phyloP scores from a whole-genome alignment of 352 stramenopile species.

The Phytophthora brassicae region DNA sequence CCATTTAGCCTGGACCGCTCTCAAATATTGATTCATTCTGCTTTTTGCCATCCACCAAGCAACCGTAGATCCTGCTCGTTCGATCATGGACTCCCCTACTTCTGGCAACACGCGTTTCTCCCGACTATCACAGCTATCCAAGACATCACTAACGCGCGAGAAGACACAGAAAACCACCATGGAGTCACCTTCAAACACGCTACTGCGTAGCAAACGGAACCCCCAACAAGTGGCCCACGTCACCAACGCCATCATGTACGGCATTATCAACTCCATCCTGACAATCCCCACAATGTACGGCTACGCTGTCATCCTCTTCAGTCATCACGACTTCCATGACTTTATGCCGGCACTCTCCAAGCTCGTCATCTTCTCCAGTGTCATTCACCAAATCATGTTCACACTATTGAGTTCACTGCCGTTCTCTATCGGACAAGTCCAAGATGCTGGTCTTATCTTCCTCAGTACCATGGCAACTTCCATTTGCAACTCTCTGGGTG shows the following conservation, averaged over 20 bases:
- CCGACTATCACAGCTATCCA: conserved; percentile 17
- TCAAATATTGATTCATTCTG: conserved; percentile 5
- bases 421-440: conserved; percentile 97
- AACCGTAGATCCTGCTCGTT: background rate
- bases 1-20: background rate
- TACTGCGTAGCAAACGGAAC: conserved; percentile 18
- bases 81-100: conserved; percentile 4
- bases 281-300: conserved; percentile 93
- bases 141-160: conserved; percentile 15
- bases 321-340: conserved; percentile 79
- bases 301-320: conserved; percentile 96
- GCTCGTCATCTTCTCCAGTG: conserved; percentile 94
- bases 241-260: conserved; percentile 80
- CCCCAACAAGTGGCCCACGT: conserved; percentile 32
- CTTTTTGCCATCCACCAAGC: background rate
- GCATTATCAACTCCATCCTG: conserved; percentile 93
- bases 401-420: conserved; percentile 89
- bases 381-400: conserved; percentile 93
- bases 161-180: conserved; percentile 16
- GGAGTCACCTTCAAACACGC: conserved; percentile 24
- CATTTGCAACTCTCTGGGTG: conserved; percentile 75
- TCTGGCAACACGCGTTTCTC: conserved; percentile 12
- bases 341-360: conserved; percentile 93
- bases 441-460: conserved; percentile 99
- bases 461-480: conserved; percentile 93